These are phyloP conservation scores for Xylaria scruposa DNA, from an alignment of 495 filamentous ascomycete species.

Conservation along the genomic window DNA sequence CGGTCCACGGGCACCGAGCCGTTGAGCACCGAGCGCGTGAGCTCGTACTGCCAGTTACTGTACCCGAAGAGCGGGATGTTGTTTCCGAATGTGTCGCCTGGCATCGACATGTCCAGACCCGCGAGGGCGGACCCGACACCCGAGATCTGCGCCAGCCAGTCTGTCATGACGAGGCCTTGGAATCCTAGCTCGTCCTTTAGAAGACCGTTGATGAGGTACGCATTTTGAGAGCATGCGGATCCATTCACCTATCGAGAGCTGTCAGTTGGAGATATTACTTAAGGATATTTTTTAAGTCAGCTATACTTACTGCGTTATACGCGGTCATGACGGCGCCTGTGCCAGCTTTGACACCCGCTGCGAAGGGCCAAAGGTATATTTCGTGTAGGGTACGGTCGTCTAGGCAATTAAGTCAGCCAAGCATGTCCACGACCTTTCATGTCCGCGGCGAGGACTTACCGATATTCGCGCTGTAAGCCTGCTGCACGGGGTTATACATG, in stretches of 20 bases:
- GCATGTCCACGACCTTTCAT: neutral
- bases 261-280: constrained; percentile 22
- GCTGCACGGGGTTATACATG: constrained; percentile 65
- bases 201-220: constrained; percentile 71
- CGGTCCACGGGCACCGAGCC: constrained; percentile 72
- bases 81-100: constrained; percentile 60
- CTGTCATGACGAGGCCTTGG: constrained; percentile 74
- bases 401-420: constrained; percentile 42
- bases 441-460: constrained; percentile 37
- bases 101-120: constrained; percentile 83
- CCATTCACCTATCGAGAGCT: constrained; percentile 64
- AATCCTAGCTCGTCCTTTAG: constrained; percentile 82
- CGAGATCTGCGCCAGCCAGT: constrained; percentile 80
- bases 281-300: neutral
- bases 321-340: constrained; percentile 75
- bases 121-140: constrained; percentile 74
- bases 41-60: constrained; percentile 72
- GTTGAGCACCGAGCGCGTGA: constrained; percentile 74
- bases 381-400: constrained; percentile 81
- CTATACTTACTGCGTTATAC: constrained; percentile 68
- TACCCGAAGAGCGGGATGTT: constrained; percentile 65
- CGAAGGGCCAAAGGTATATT: constrained; percentile 82
- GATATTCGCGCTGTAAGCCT: constrained; percentile 64
- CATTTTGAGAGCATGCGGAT: constrained; percentile 73
- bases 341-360: constrained; percentile 70